Evolutionary conservation across 169 alveolate genomes (phyloP), one percentile per base, ranked within the genome.

Genomic region (Cardiosporidium cionae): DNA sequence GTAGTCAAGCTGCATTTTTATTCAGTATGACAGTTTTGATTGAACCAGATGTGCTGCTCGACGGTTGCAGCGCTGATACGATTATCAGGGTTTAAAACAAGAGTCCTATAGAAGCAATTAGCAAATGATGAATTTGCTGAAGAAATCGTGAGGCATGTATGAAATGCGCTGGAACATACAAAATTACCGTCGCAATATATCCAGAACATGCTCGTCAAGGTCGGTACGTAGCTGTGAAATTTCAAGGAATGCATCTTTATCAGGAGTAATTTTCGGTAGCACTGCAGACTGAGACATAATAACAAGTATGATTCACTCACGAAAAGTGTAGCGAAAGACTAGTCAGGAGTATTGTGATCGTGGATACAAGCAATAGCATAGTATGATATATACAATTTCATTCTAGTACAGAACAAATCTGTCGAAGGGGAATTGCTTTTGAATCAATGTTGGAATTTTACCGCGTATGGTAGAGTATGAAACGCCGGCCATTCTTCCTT

Each of bases 401-500:
- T n/a, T n/a, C n/a, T n/a, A n/a, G n/a, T n/a, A n/a, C n/a, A n/a
- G n/a, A n/a, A n/a, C n/a, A n/a, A n/a, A n/a, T n/a, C n/a, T n/a
- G n/a, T n/a, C n/a, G n/a, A n/a, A n/a, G n/a, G n/a, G n/a, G n/a
- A n/a, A n/a, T n/a, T n/a, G n/a, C n/a, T n/a, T n/a, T n/a, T n/a
- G n/a, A n/a, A n/a, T n/a, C n/a, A n/a, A n/a, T n/a, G n/a, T n/a
- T n/a, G n/a, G n/a, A n/a, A n/a, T n/a, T 9, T 9, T 2, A 53
- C 5, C 28, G 28, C 53, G 28, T 28, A 52, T 34, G 72, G 72
- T 7, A 53, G 71, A 31, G 23, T 62, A 25, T 53, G 62, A 2
- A 54, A 52, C 33, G 53, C 70, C 0, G 78, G 78, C 72, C 78
- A 70, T 7, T 70, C 78, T 22, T 70, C 52, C 29, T 31, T 36